Base-by-base conservation (phyloP, 495 filamentous ascomycete genomes). In the Letharia lupina region DNA sequence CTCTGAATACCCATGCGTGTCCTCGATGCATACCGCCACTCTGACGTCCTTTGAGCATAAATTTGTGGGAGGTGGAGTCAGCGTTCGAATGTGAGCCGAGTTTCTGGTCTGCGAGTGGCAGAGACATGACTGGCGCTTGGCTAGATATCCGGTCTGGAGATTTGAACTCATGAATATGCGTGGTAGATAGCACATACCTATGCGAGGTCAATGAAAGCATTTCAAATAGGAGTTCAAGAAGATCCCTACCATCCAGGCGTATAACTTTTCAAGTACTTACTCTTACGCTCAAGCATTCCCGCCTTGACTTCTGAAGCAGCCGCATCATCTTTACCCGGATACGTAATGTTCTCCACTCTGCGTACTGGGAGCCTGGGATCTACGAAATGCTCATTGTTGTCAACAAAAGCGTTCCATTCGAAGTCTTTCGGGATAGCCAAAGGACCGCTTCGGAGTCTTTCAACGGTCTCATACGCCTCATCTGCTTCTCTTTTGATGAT, bases 251-350 rank as follows among this genome's bases (percentile, higher is more conserved):
- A 98, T 76, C 94, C 94, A 35, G 93, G 89, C 4, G 93, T 93
- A 75, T 96, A 98, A 73, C 91, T 96, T 83, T 98, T 98, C 52
- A 98, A 79, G 75, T 98, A 98, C 73, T 98, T 98, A 82, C 90
- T 95, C 84, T 97, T 98, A 59, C 94, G 88, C 79, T 98, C 94
- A 62, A 98, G 80, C 78, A 96, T 87, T 2, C 94, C 94, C 9
- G 90, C 89, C 60, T 91, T 82, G 44, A 98, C 87, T 72, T 96
- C 94, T 63, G 87, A 84, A 42, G 90, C 91, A 48, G 91, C 88
- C 61, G 89, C 89, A 74, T 96, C 90, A 71, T 96, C 84, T 70
- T 89, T 89, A 20, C 94, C 94, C n/a, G 93, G 93, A 75, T 98
- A 98, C 45, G 89, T 85, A 70, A 98, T 96, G 70, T 89, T 87